Evolutionary conservation across 2,329 filamentous ascomycete genomes (phyloP).

Genomic region (Diaporthe sp.): DNA sequence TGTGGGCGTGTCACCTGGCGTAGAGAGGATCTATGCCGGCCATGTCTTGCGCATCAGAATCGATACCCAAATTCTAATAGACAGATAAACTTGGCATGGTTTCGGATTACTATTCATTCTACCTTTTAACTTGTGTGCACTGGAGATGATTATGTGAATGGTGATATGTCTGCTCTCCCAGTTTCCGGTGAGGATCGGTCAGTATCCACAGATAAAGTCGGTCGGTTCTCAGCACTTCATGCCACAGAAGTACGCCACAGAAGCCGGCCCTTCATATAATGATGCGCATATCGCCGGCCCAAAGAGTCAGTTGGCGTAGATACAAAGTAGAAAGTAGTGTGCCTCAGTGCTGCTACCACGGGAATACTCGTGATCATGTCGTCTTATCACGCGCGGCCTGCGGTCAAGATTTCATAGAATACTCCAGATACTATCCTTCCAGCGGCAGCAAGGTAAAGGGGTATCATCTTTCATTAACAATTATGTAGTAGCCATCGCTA

Average conservation of each 20-base stretch:
- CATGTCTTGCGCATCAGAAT: slow-evolving; percentile 26
- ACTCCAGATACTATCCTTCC: neutral
- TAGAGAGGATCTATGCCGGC: neutral
- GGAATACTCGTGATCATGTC: neutral
- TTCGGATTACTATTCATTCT: neutral
- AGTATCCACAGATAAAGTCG: neutral
- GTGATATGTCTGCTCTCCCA: neutral
- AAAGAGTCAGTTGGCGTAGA: neutral
- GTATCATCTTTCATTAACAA: slow-evolving; percentile 28
- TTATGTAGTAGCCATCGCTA: neutral
- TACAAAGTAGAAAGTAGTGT: no score
- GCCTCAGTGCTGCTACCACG: no score
- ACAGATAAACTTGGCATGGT: slow-evolving; percentile 30
- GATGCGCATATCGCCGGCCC: neutral
- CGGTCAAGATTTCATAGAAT: neutral
- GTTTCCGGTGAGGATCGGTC: neutral
- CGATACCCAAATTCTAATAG: slow-evolving; percentile 32
- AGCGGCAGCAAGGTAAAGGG: neutral
- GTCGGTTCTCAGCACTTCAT: neutral
- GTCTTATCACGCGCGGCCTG: neutral
- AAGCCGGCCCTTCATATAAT: neutral
- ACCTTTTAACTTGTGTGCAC: neutral
- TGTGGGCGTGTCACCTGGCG: slow-evolving; percentile 5
- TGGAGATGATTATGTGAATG: neutral
- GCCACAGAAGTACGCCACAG: no score